These are phyloP conservation scores for Leccinum fibrillosum DNA, from an alignment of 768 basidiomycete genomes.

Conservation along the genomic window DNA sequence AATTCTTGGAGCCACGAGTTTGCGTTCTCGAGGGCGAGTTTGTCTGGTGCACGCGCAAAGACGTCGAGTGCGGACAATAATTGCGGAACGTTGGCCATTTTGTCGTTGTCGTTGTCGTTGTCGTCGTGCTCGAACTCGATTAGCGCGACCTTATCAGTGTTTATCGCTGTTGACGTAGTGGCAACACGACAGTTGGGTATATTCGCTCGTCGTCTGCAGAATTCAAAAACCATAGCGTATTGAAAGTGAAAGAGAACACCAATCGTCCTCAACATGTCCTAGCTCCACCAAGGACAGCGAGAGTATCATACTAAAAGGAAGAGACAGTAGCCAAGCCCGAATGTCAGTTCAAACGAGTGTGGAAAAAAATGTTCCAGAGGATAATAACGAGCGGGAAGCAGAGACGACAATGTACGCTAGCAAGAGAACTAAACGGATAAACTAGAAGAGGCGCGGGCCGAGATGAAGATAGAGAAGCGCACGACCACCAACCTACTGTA, in stretches of 20 bases:
- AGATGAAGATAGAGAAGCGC: slow-evolving; percentile 22
- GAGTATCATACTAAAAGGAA: slow-evolving; percentile 46
- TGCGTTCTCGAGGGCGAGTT: slow-evolving; percentile 75
- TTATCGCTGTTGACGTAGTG: slow-evolving; percentile 33
- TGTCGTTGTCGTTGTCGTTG: slow-evolving; percentile 13
- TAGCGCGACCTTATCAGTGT: slow-evolving; percentile 21
- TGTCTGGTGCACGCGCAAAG: slow-evolving; percentile 80
- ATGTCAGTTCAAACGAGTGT: slow-evolving; percentile 62
- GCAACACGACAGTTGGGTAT: slow-evolving; percentile 35
- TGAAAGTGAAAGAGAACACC: slow-evolving; percentile 8
- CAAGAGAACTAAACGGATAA: slow-evolving; percentile 34
- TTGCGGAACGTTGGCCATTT: slow-evolving; percentile 68
- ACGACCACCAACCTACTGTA: slow-evolving; percentile 29
- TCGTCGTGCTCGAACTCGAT: slow-evolving; percentile 3
- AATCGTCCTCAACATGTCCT: slow-evolving; percentile 25
- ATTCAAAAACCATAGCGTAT: slow-evolving; percentile 13
- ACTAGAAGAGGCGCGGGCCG: slow-evolving; percentile 37
- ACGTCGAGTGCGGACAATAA: slow-evolving; percentile 76
- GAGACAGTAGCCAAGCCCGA: slow-evolving; percentile 44
- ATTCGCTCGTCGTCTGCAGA: slow-evolving; percentile 21
- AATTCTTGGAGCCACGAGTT: slow-evolving; percentile 98
- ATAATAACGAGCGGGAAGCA: slow-evolving; percentile 31
- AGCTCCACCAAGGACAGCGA: slow-evolving; percentile 36
- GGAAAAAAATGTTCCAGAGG: slow-evolving; percentile 43
- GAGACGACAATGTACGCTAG: slow-evolving; percentile 41